These are phyloP conservation scores for Penicillium subrubescens DNA, from an alignment of 495 filamentous ascomycete species.

Conservation along the genomic window DNA sequence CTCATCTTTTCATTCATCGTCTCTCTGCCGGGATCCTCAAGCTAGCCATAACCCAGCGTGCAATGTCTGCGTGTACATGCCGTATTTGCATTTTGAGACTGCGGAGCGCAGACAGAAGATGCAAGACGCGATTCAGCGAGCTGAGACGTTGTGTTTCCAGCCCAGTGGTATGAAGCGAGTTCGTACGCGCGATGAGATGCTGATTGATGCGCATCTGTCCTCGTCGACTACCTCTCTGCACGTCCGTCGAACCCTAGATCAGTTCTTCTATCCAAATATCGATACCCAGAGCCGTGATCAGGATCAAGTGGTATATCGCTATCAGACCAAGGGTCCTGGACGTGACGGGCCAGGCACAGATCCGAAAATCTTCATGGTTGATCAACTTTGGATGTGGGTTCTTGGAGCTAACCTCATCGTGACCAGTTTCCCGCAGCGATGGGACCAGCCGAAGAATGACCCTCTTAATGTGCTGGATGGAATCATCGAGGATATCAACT, in stretches of 20 bases:
- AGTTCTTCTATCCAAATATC: slow-evolving; percentile 73
- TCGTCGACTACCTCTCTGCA: slow-evolving; percentile 59
- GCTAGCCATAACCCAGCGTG: slow-evolving; percentile 22
- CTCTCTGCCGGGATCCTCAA: slow-evolving; percentile 35
- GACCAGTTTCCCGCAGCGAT: slow-evolving; percentile 68
- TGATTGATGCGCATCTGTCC: slow-evolving; percentile 64
- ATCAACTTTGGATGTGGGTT: slow-evolving; percentile 75
- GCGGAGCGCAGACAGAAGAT: slow-evolving; percentile 57
- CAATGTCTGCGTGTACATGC: slow-evolving; percentile 68
- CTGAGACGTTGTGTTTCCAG: slow-evolving; percentile 34
- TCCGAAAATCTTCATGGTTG: slow-evolving; percentile 74
- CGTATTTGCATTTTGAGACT: slow-evolving; percentile 70
- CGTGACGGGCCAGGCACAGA: slow-evolving; percentile 43
- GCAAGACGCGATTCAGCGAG: slow-evolving; percentile 59
- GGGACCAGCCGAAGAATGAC: slow-evolving; percentile 71
- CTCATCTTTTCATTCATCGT: slow-evolving; percentile 18
- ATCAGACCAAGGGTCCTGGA: slow-evolving; percentile 45
- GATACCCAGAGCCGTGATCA: slow-evolving; percentile 65
- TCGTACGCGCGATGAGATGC: slow-evolving; percentile 58
- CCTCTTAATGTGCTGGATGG: slow-evolving; percentile 64
- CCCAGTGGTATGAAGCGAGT: slow-evolving; percentile 28
- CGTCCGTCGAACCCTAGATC: slow-evolving; percentile 68
- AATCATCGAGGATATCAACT: slow-evolving; percentile 69
- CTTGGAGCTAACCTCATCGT: slow-evolving; percentile 66
- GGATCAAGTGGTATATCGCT: slow-evolving; percentile 73